A percentile compares a stretch with the other conserved stretches of the same genome.
Conservation (phyloP, 2,329 filamentous ascomycete genomes). For the Colletotrichum salicis region DNA sequence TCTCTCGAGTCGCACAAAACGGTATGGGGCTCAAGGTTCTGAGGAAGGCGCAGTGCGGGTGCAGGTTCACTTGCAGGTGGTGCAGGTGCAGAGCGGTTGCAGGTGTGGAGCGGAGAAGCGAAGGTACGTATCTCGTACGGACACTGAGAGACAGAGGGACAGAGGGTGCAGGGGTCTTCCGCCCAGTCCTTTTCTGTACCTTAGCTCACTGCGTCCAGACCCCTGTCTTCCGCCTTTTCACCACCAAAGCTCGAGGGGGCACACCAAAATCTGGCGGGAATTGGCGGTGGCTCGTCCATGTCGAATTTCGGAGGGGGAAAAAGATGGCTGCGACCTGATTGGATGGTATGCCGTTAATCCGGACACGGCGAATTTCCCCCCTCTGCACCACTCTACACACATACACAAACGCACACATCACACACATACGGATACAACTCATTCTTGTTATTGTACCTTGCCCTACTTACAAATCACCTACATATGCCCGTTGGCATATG, state of each 20-base stretch:
- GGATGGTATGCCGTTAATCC: background rate
- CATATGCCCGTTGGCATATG: background rate
- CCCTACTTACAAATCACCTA: background rate
- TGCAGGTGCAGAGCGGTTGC: background rate
- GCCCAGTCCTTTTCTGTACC: background rate
- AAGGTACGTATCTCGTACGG: background rate
- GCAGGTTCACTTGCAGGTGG: background rate
- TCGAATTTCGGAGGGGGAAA: background rate
- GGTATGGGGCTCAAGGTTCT: background rate
- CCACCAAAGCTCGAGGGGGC: constrained; percentile 20
- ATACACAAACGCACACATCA: no score
- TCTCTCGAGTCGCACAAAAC: constrained; percentile 12
- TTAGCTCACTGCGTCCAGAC: background rate
- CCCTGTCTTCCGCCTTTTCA: constrained; percentile 28
- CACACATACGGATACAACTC: background rate
- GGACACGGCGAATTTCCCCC: background rate
- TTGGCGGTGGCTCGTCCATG: constrained; percentile 16
- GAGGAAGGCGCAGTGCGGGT: background rate
- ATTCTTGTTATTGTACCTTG: background rate
- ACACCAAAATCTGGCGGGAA: constrained; percentile 11
- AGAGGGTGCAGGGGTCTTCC: background rate
- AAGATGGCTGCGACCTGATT: background rate
- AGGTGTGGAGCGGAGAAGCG: background rate
- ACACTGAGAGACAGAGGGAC: background rate
- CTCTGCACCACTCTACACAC: background rate